These are phyloP conservation scores for Claviceps sp. DNA, from an alignment of 2,329 filamentous ascomycete species.

Conservation along the genomic window DNA sequence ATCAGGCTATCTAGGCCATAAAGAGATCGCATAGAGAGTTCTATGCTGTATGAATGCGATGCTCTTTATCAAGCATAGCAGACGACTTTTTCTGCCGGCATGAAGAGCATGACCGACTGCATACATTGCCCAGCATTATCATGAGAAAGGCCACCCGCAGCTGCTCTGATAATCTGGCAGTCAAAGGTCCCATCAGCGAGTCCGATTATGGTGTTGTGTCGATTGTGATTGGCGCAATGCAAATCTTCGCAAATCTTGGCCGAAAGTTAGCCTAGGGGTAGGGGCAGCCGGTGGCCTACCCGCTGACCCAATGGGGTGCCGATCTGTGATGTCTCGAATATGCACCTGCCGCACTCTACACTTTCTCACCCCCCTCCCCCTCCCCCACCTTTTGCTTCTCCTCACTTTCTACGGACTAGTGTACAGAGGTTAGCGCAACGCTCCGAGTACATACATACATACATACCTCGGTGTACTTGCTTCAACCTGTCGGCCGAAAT, in stretches of 20 bases:
- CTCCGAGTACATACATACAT: not conserved
- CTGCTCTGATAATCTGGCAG: not conserved
- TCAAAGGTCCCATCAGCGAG: not conserved
- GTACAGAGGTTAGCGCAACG: not conserved
- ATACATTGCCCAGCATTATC: not conserved
- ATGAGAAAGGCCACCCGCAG: not conserved
- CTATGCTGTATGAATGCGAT: not conserved
- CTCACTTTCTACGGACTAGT: not conserved
- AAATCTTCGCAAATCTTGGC: slow-evolving; percentile 2
- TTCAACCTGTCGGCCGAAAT: slow-evolving; percentile 5
- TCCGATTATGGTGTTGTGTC: not conserved
- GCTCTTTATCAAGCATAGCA: not conserved
- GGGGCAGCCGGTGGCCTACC: not conserved
- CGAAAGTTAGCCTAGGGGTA: slow-evolving; percentile 3
- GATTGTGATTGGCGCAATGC: slow-evolving; percentile 1
- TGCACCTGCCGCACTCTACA: not conserved
- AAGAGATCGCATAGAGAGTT: not conserved
- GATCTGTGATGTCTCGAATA: slow-evolving; percentile 1
- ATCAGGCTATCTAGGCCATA: not conserved
- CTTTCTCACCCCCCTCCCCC: not conserved
- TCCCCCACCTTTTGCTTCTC: not conserved
- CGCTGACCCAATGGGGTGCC: slow-evolving; percentile 2
- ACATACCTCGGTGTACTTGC: not conserved
- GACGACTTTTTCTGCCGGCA: not conserved
- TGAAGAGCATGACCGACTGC: not conserved